Evolutionary conservation across 169 alveolate species (phyloP).

Genomic region (Cytauxzoon felis): DNA sequence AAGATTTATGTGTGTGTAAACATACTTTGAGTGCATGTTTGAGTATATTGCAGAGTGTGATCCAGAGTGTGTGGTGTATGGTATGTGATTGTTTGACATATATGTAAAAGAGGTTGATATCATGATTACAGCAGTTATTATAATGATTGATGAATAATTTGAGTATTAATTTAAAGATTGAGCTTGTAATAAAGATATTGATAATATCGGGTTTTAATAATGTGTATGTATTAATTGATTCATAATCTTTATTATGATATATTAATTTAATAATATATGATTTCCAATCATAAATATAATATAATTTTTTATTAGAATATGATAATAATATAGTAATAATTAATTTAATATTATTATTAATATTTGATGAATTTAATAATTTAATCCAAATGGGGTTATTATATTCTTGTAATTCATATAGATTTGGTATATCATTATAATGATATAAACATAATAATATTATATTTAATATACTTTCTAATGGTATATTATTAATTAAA

Average conservation of each 20-base stretch:
- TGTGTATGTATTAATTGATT: too few relatives aligned
- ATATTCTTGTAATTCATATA: background rate
- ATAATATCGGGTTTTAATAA: conserved; percentile 10
- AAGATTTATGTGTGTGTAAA: too few relatives aligned
- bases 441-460: conserved; percentile 1
- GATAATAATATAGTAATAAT: conserved; percentile 3
- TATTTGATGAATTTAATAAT: conserved; percentile 3
- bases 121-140: conserved; percentile 20
- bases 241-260: too few relatives aligned
- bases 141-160: conserved; percentile 16
- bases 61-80: conserved; percentile 23
- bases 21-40: conserved; percentile 33
- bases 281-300: conserved; percentile 6
- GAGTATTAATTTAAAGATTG: background rate
- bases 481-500: too few relatives aligned
- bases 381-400: conserved; percentile 3
- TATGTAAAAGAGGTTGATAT: background rate
- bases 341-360: conserved; percentile 2
- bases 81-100: conserved; percentile 7
- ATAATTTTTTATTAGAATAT: conserved; percentile 4
- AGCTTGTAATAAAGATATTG: conserved; percentile 9
- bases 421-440: background rate
- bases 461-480: conserved; percentile 7
- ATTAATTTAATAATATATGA: background rate
- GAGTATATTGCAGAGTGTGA: conserved; percentile 7